Evolutionary conservation across 1,284 basidiomycete species (phyloP).

Genomic region (Hemileia vastatrix): DNA sequence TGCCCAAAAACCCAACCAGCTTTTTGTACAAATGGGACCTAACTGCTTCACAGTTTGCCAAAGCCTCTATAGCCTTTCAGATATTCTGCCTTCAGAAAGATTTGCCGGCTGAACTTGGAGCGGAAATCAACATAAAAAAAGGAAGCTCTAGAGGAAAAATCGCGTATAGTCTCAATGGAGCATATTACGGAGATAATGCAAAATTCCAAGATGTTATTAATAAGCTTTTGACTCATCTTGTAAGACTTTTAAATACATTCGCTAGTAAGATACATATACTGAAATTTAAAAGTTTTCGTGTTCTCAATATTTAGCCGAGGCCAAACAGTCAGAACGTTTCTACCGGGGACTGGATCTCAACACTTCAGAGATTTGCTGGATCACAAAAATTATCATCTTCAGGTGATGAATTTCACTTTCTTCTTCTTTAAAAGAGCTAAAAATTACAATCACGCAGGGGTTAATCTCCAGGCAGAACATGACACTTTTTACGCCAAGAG

Average conservation of each 20-base stretch:
- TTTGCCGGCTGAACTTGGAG: slow-evolving; percentile 3
- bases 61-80: slow-evolving; percentile 5
- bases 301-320: too few species aligned
- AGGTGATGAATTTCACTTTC: background rate
- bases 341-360: slow-evolving; percentile 1
- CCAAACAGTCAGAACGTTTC: background rate
- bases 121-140: slow-evolving; percentile 1
- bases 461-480: slow-evolving; percentile 4
- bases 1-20: background rate
- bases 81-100: slow-evolving; percentile 1
- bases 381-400: background rate
- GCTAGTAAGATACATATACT: background rate
- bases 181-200: slow-evolving; percentile 1
- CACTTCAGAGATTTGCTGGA: background rate
- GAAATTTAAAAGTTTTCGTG: too few species aligned
- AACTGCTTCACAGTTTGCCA: background rate
- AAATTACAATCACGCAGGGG: background rate
- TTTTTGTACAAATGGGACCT: slow-evolving; percentile 8
- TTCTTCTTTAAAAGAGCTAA: background rate
- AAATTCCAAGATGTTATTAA: background rate
- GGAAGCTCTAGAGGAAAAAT: background rate
- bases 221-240: slow-evolving; percentile 6
- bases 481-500: slow-evolving; percentile 34
- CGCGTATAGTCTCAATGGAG: background rate
- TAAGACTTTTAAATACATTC: background rate